Evolutionary conservation across 2,329 filamentous ascomycete species (phyloP).

Genomic region (Epichloe coenophiala): DNA sequence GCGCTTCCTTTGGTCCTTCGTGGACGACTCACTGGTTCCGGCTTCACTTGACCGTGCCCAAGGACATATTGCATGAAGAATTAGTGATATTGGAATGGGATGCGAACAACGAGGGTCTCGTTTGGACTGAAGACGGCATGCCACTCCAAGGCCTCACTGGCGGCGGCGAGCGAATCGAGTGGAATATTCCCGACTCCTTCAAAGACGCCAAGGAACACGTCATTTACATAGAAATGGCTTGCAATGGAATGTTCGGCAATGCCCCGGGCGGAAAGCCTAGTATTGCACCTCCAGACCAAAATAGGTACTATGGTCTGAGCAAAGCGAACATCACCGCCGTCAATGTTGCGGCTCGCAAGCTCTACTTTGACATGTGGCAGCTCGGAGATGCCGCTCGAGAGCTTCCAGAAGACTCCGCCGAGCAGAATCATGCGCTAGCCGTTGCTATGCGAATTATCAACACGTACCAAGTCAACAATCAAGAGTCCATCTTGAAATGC

Average conservation of each 20-base stretch:
- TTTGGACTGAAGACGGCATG: slow-evolving; percentile 84
- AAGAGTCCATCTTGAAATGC: slow-evolving; percentile 64
- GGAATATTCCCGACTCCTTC: slow-evolving; percentile 73
- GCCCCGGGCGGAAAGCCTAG: slow-evolving; percentile 61
- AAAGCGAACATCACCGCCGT: slow-evolving; percentile 81
- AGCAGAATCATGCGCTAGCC: slow-evolving; percentile 74
- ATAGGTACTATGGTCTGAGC: slow-evolving; percentile 63
- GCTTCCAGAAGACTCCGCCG: slow-evolving; percentile 77
- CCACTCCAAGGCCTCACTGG: slow-evolving; percentile 87
- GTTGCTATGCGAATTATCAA: slow-evolving; percentile 84
- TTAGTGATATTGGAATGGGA: slow-evolving; percentile 96
- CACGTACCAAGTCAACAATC: slow-evolving; percentile 66
- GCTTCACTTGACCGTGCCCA: slow-evolving; percentile 63
- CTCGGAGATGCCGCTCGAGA: slow-evolving; percentile 85
- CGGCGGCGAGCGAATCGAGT: slow-evolving; percentile 76
- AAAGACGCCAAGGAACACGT: slow-evolving; percentile 75
- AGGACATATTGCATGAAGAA: slow-evolving; percentile 58
- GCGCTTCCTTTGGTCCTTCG: slow-evolving; percentile 75
- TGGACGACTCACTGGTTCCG: slow-evolving; percentile 99
- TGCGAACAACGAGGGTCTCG: slow-evolving; percentile 81
- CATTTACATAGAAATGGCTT: slow-evolving; percentile 97
- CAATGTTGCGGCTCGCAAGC: slow-evolving; percentile 68
- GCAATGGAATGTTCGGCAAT: slow-evolving; percentile 97
- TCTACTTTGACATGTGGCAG: slow-evolving; percentile 93
- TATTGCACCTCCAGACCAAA: slow-evolving; percentile 79